Evolutionary conservation across 1,139 yeast genomes (phyloP), one percentile per base, ranked within the genome.

Genomic region (Wickerhamiella pararugosa): DNA sequence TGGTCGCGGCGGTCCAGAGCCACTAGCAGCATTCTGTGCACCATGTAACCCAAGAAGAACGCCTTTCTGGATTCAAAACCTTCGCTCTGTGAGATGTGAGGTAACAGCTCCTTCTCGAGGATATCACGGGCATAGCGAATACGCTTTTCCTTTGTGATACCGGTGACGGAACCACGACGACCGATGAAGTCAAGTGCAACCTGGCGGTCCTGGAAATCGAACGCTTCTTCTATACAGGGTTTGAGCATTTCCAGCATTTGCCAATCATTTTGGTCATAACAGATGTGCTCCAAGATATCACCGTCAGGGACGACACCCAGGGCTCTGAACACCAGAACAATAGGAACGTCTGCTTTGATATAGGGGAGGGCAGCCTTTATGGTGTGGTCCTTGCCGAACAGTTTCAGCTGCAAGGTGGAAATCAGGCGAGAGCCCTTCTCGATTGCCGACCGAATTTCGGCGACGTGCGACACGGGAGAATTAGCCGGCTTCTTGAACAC

Each of bases 171-270:
- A 65, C 98, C 98, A 77, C 99, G 86, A 69, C 97, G 82, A 52
- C 98, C 99, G 57, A 90, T 90, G 62, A 79, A 90, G 69, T 90
- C 98, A 51, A 90, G 74, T 1, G 98, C 98, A 43, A 92, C 94
- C 66, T 90, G 98, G 59, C 94, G 79, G 60, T 92, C 97, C 66
- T 92, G 98, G 49, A 92, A 87, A 41, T 90, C 93, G 62, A 90
- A 92, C 45, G 96, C 98, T 67, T 92, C 98, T 63, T 92, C 99
- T 49, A 92, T 94, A 73, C 98, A 90, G 4, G 99, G 98, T 61
- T 90, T 92, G 58, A 92, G 72, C 93, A 90, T 84, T 66, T 92
- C 99, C 64, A 90, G 73, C 98, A 92, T 92, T 65, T 90, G 98
- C 95, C 97, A 87, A 67, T 90, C 99, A 53, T 80, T 82, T 45